Conservation (phyloP, 129 eudicot species). For the Mikania micrantha region DNA sequence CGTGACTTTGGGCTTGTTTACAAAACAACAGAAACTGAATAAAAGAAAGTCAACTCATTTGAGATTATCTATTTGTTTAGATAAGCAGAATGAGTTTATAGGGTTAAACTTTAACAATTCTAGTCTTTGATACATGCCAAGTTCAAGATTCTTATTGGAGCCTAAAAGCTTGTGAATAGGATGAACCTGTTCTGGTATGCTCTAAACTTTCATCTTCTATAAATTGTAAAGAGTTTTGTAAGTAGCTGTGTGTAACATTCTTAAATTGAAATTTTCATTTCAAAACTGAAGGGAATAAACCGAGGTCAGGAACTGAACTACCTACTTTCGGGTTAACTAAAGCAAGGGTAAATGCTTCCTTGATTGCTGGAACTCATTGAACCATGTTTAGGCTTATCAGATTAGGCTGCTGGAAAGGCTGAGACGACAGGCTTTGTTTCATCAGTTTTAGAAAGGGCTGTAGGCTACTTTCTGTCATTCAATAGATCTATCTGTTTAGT, state of each 20-base stretch:
- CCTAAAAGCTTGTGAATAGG: conserved; percentile 70
- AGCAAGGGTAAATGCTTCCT: neutral
- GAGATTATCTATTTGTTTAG: neutral
- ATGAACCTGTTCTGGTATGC: conserved; percentile 52
- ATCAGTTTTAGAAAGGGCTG: too few relatives aligned
- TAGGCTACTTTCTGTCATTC: too few relatives aligned
- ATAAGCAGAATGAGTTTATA: neutral
- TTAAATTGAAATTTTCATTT: neutral
- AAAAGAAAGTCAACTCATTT: neutral
- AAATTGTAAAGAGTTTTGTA: neutral
- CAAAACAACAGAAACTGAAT: neutral
- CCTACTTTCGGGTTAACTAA: too few relatives aligned
- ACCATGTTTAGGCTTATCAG: neutral
- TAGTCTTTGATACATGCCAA: neutral
- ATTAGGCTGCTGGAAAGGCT: neutral
- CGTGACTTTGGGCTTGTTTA: neutral
- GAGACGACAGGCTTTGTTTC: too few relatives aligned
- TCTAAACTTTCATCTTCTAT: neutral
- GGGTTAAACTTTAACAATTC: neutral
- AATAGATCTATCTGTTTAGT: too few relatives aligned
- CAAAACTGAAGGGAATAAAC: too few relatives aligned
- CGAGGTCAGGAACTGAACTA: too few relatives aligned
- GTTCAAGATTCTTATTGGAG: conserved; percentile 21
- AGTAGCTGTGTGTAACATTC: neutral
- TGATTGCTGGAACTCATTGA: neutral